Conservation (phyloP, 768 basidiomycete species). For the Suillus discolor region DNA sequence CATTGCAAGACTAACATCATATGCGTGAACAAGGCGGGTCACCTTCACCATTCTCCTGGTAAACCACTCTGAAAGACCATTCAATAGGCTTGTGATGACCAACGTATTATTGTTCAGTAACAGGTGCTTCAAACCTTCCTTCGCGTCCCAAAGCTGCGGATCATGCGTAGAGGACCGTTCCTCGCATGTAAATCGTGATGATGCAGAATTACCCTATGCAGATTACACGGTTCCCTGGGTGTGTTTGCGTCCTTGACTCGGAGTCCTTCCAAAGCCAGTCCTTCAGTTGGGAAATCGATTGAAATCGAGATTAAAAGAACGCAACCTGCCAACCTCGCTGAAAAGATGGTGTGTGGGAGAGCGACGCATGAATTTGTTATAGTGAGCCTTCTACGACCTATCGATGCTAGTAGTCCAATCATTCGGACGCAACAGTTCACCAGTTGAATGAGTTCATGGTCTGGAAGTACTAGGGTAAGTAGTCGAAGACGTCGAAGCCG, state of each 20-base stretch:
- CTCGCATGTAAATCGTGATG: slow-evolving; percentile 26
- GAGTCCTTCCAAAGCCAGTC: slow-evolving; percentile 39
- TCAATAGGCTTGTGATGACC: too few relatives aligned
- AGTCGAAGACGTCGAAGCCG: not conserved
- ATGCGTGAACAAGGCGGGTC: too few relatives aligned
- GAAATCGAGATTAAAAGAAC: slow-evolving; percentile 39
- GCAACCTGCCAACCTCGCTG: slow-evolving; percentile 42
- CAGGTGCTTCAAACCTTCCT: too few relatives aligned
- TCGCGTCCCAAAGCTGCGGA: too few relatives aligned
- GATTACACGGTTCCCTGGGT: slow-evolving; percentile 13
- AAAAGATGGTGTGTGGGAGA: not conserved
- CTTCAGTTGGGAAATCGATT: slow-evolving; percentile 46
- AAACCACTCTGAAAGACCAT: too few relatives aligned
- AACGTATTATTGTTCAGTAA: too few relatives aligned
- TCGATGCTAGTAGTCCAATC: not conserved
- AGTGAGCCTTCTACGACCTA: not conserved
- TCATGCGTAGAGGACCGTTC: slow-evolving; percentile 7
- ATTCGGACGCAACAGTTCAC: not conserved
- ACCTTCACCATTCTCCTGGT: too few relatives aligned
- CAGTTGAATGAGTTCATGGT: not conserved
- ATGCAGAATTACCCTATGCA: slow-evolving; percentile 5
- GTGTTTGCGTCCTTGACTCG: slow-evolving; percentile 12
- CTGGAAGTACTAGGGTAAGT: not conserved
- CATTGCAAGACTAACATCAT: too few relatives aligned
- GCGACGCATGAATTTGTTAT: too few relatives aligned